Evolutionary conservation across 331 rosid genomes (phyloP).

Genomic region (Acacia concinna): DNA sequence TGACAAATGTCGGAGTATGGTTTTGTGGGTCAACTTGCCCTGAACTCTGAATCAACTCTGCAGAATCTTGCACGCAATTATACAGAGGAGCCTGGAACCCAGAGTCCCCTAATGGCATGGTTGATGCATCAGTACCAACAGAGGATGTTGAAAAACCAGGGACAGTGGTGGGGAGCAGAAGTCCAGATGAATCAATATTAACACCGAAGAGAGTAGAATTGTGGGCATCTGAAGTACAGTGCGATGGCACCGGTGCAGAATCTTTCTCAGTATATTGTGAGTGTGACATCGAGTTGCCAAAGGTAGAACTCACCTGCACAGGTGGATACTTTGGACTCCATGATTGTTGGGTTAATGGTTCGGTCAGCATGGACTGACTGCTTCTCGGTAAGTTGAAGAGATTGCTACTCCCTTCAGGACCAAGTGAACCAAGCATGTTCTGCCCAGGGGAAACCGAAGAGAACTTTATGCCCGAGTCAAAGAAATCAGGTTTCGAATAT

Average conservation of each 20-base stretch:
- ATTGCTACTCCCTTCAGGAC: conserved; percentile 62
- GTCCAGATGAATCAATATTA: conserved; percentile 86
- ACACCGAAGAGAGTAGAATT: conserved; percentile 79
- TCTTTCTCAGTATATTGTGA: conserved; percentile 68
- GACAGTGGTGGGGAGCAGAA: conserved; percentile 67
- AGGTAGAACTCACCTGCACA: conserved; percentile 52
- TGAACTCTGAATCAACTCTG: conserved; percentile 65
- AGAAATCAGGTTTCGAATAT: conserved; percentile 60
- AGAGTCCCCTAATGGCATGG: conserved; percentile 72
- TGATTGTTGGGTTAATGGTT: conserved; percentile 68
- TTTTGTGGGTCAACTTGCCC: conserved; percentile 73
- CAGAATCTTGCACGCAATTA: conserved; percentile 68
- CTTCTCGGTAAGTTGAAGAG: conserved; percentile 56
- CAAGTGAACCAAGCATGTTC: conserved; percentile 60
- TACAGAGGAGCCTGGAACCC: conserved; percentile 71
- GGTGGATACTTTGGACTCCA: conserved; percentile 64
- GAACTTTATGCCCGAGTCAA: conserved; percentile 61
- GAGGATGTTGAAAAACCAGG: conserved; percentile 66
- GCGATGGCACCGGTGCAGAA: conserved; percentile 54
- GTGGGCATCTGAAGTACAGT: conserved; percentile 61
- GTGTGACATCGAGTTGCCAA: conserved; percentile 56
- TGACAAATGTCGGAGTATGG: conserved; percentile 70
- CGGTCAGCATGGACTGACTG: conserved; percentile 59
- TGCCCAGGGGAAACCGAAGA: conserved; percentile 55
- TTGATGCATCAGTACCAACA: conserved; percentile 58